phyloP scores from a whole-genome alignment of 768 basidiomycete species.

The Termitomyces sp. region DNA sequence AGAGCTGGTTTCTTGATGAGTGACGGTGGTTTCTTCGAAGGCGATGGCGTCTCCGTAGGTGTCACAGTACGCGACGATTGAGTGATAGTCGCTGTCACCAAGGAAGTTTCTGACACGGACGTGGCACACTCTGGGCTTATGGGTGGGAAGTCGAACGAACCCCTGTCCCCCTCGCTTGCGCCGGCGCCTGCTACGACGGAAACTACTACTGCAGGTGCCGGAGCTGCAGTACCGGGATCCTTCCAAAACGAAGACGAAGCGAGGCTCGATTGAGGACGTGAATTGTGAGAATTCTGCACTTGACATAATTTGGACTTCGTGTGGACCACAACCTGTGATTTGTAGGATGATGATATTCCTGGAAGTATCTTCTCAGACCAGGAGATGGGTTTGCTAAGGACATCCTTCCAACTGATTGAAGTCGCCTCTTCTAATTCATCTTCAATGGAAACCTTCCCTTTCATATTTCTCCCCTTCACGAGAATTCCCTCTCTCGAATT shows the following conservation, averaged over 20 bases:
- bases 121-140: conserved; percentile 21
- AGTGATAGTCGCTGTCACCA: conserved; percentile 31
- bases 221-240: conserved; percentile 45
- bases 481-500: conserved; percentile 23
- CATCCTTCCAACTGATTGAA: conserved; percentile 34
- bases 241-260: conserved; percentile 40
- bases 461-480: conserved; percentile 25
- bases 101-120: conserved; percentile 30
- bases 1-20: conserved; percentile 19
- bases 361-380: conserved; percentile 33
- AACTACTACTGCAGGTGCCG: conserved; percentile 47
- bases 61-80: conserved; percentile 36
- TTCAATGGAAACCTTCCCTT: conserved; percentile 24
- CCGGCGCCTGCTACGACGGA: conserved; percentile 42
- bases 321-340: conserved; percentile 25
- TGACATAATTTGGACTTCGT: conserved; percentile 25
- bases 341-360: conserved; percentile 31
- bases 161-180: conserved; percentile 28
- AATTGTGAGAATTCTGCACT: conserved; percentile 21
- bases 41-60: conserved; percentile 13
- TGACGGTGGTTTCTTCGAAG: conserved; percentile 17
- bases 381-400: conserved; percentile 22
- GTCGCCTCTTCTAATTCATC: conserved; percentile 25
- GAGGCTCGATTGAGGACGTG: conserved; percentile 31
- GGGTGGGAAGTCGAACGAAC: conserved; percentile 26